Evolutionary conservation across 2,329 filamentous ascomycete genomes (phyloP).

Genomic region (Hypocrella siamensis): DNA sequence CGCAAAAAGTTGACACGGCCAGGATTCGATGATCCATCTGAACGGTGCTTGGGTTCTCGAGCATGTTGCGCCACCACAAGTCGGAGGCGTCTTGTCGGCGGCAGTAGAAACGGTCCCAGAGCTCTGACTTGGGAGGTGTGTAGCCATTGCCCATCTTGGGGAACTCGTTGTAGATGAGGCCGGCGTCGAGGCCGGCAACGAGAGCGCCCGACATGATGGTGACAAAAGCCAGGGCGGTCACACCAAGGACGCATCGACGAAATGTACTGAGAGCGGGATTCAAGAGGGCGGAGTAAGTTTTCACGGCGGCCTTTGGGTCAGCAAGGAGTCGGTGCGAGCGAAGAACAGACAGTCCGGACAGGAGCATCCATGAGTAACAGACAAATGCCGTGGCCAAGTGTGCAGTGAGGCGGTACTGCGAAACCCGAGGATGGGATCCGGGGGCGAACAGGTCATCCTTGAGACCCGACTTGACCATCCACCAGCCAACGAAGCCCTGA

Average conservation of each 20-base stretch:
- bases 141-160: constrained; percentile 83
- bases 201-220: constrained; percentile 90
- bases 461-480: constrained; percentile 96
- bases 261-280: constrained; percentile 57
- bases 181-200: constrained; percentile 88
- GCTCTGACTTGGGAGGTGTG: constrained; percentile 65
- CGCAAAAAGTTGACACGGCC: constrained; percentile 74
- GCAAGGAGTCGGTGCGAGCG: constrained; percentile 58
- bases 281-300: constrained; percentile 44
- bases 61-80: constrained; percentile 91
- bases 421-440: constrained; percentile 80
- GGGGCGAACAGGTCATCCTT: constrained; percentile 91
- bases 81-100: constrained; percentile 65
- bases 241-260: constrained; percentile 52
- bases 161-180: constrained; percentile 97
- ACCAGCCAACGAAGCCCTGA: constrained; percentile 93
- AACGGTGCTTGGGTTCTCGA: constrained; percentile 91
- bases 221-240: constrained; percentile 64
- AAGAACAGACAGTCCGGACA: constrained; percentile 73
- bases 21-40: constrained; percentile 92
- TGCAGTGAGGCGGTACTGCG: constrained; percentile 80
- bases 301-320: constrained; percentile 46
- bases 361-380: constrained; percentile 89
- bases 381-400: constrained; percentile 84
- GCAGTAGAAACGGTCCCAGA: constrained; percentile 76